Percentiles rank a stretch among this genome's conserved stretches.
These are phyloP conservation scores for Trypanosoma melophagium DNA, from an alignment of 208 protist species.

Conservation along the genomic window DNA sequence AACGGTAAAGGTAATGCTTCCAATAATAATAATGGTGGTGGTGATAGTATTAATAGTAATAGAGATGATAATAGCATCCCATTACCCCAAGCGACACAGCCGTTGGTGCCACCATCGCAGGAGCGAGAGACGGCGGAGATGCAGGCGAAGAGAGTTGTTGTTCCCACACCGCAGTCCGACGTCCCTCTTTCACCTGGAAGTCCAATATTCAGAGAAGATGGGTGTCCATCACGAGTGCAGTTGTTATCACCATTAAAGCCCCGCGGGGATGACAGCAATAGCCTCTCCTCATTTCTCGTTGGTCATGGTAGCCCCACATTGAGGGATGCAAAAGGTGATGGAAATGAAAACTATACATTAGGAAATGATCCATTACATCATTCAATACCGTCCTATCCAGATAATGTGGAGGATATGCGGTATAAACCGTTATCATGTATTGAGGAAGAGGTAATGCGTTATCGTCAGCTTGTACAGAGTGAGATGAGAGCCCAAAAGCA, in stretches of 20 bases:
- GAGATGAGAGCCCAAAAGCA: slow-evolving; percentile 39
- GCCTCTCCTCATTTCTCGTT: too few relatives aligned
- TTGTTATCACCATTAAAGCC: background rate
- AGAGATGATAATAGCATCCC: slow-evolving; percentile 25
- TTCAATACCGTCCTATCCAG: background rate
- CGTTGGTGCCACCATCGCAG: slow-evolving; percentile 43
- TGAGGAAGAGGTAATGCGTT: slow-evolving; percentile 41
- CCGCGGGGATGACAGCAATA: background rate
- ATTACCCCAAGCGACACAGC: slow-evolving; percentile 20
- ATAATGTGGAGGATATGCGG: slow-evolving; percentile 75
- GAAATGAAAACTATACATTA: background rate
- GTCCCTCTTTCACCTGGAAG: background rate
- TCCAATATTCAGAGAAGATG: background rate
- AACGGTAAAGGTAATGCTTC: background rate
- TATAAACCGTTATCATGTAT: slow-evolving; percentile 43
- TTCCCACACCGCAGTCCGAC: slow-evolving; percentile 8
- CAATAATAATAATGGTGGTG: too few relatives aligned
- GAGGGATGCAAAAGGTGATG: background rate
- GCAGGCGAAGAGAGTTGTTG: slow-evolving; percentile 17
- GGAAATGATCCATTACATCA: background rate
- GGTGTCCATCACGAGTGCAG: background rate
- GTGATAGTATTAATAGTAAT: background rate
- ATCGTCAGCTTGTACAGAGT: slow-evolving; percentile 48
- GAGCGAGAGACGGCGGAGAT: slow-evolving; percentile 36
- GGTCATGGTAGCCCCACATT: too few relatives aligned